Base-by-base conservation (phyloP, 495 filamentous ascomycete genomes). In the Neurospora sp. region DNA sequence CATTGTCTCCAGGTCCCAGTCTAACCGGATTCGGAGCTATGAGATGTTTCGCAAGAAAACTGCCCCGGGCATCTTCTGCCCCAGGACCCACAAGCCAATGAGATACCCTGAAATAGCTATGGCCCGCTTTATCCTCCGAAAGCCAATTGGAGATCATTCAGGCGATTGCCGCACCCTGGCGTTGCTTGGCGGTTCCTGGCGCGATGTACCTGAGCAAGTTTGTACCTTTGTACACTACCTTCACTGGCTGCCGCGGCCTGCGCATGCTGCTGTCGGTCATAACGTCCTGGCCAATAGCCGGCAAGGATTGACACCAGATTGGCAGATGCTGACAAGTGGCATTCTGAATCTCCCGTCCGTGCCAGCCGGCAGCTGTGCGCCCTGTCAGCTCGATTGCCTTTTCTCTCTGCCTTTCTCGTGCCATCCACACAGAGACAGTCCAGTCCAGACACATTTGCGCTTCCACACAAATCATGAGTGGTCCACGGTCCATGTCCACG, bases 361-460 rank as follows among this genome's bases (percentile, higher is more conserved):
- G 53, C 53, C 53, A 65, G 53, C 53, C 53, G 53, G 53, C 27
- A 35, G 53, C 53, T 65, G 53, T 65, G 22, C 53, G 53, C 53
- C 53, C 53, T 65, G 53, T 65, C 77, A 80, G 74, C 76, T 79
- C 77, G 71, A 72, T 71, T 71, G 75, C 77, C 74, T 75, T 79
- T 77, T 75, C 53, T 70, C 72, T 76, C 75, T 75, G 75, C 76
- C 78, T 79, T 77, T 76, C 73, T 72, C 53, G 53, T 61, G 22
- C 53, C 53, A 65, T 35, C 9, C 53, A 61, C 53, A 61, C 53
- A 61, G 16, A n/a, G 44, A 47, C 53, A 65, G 22, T 65, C 27
- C 53, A 61, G 27, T 65, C 27, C 53, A 61, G 27, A 61, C 53
- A 61, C 53, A 16, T 18, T 61, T 59, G 47, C 47, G 47, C 47